phyloP scores from a whole-genome alignment of 1,139 yeast species.

The Suhomyces anneliseae region DNA sequence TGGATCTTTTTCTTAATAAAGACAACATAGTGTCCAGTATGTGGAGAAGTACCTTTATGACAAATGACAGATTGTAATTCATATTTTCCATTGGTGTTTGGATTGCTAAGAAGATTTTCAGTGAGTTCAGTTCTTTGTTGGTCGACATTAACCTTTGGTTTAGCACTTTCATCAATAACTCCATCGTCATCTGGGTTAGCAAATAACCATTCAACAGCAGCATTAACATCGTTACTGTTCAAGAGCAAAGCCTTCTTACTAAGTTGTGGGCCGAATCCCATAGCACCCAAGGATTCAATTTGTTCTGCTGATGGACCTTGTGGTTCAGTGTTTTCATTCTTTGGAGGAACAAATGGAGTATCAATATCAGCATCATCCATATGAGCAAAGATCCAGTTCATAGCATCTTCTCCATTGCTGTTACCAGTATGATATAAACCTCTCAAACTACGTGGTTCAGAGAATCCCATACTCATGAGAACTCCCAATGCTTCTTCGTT shows the following conservation, averaged over 20 bases:
- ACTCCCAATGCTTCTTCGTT: conserved; percentile 54
- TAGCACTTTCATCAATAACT: conserved; percentile 18
- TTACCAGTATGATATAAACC: conserved; percentile 78
- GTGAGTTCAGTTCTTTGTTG: conserved; percentile 23
- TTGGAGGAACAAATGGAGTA: conserved; percentile 43
- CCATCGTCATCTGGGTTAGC: conserved; percentile 71
- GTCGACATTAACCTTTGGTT: conserved; percentile 17
- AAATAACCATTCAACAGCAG: conserved; percentile 90
- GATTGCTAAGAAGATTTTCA: conserved; percentile 11
- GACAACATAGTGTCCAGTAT: conserved; percentile 94
- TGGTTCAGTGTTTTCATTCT: neutral
- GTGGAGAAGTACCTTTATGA: conserved; percentile 92
- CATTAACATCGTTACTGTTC: conserved; percentile 61
- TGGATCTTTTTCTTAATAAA: conserved; percentile 54
- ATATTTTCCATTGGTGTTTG: conserved; percentile 34
- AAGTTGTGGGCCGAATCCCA: conserved; percentile 74
- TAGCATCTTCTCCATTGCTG: conserved; percentile 67
- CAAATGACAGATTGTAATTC: conserved; percentile 72
- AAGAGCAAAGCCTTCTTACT: conserved; percentile 69
- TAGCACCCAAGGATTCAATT: conserved; percentile 53
- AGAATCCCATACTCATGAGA: conserved; percentile 85
- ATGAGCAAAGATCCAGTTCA: conserved; percentile 89
- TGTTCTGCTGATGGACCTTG: conserved; percentile 36
- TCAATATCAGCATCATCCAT: conserved; percentile 85
- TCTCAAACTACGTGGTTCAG: conserved; percentile 60